Evolutionary conservation across 371 early-diverging fungal species (phyloP).

Genomic region (Actinomucor elegans): DNA sequence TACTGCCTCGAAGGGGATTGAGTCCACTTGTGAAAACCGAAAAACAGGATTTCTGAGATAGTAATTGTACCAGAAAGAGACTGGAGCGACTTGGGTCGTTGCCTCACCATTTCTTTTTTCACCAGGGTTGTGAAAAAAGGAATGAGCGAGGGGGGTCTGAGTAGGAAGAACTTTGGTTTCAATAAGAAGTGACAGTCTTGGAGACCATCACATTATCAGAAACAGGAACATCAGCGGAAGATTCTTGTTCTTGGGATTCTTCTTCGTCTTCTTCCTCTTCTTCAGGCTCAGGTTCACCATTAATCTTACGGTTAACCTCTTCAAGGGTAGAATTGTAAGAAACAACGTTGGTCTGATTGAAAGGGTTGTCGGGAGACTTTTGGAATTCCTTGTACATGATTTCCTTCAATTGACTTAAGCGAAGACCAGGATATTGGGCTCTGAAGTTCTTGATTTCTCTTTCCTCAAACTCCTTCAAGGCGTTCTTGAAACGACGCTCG

Average conservation of each 20-base stretch:
- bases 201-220: neutral
- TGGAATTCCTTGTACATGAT: conserved; percentile 76
- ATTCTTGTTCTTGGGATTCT: neutral
- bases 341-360: conserved; percentile 72
- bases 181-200: conserved; percentile 6
- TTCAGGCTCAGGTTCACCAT: conserved; percentile 10
- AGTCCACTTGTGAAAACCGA: conserved; percentile 4
- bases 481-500: conserved; percentile 84
- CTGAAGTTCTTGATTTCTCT: conserved; percentile 60
- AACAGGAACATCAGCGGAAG: neutral
- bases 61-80: neutral
- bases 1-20: conserved; percentile 7
- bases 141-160: neutral
- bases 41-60: neutral
- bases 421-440: conserved; percentile 74
- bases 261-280: conserved; percentile 1
- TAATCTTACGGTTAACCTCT: conserved; percentile 51
- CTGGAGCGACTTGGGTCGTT: conserved; percentile 1
- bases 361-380: conserved; percentile 87
- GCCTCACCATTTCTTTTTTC: neutral
- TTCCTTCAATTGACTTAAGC: conserved; percentile 75
- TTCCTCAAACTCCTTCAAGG: conserved; percentile 72
- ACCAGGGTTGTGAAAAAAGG: neutral
- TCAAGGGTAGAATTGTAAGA: conserved; percentile 71
- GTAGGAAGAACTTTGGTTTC: conserved; percentile 4